Evolutionary conservation across 2,329 filamentous ascomycete genomes (phyloP), one percentile per base, ranked within the genome.

Genomic region (Talaromyces marneffei): DNA sequence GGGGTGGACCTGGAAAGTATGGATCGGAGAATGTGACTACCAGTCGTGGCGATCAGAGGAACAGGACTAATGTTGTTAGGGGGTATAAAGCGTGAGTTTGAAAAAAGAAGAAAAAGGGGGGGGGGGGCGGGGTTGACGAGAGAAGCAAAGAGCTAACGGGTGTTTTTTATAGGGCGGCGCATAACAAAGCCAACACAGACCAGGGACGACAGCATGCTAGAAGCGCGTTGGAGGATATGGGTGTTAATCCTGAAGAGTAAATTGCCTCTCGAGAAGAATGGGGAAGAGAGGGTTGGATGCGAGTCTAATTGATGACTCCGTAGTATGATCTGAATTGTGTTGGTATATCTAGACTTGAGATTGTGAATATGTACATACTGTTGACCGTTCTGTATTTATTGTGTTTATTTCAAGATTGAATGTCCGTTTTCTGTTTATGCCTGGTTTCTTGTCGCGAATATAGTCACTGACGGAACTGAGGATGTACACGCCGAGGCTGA

Each of bases 401-500:
- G 16, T 48, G 33, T 42, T 56, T 25, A 4, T 40, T 39, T 18
- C 33, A 14, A 55, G 52, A 55, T 55, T 55, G 52, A 55, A 55
- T 55, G 33, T 55, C 52, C 31, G 16, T 40, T 55, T 29, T 12
- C 16, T 10, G 8, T 54, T 27, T 14, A 29, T 14, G 20, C 20
- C 5, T 40, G 37, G 37, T 16, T n/a, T 27, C 14, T 14, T 52
- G 20, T 12, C 23, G 23, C 23, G 18, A 25, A 20, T 46, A 10
- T 46, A 46, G 23, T 25, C 2, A 88, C 71, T 0, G 83, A 86
- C 0, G 88, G 69, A 3, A 86, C 77, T 74, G 4, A 87, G 70
- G 52, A 87, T 82, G 66, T 85, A 86, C 3, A 76, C 66, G 68
- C 82, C 82, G 5, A 88, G 74, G 6, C 84, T 75, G 1, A 79